phyloP scores from a whole-genome alignment of 768 basidiomycete species.

The Clitopilus passeckerianus region DNA sequence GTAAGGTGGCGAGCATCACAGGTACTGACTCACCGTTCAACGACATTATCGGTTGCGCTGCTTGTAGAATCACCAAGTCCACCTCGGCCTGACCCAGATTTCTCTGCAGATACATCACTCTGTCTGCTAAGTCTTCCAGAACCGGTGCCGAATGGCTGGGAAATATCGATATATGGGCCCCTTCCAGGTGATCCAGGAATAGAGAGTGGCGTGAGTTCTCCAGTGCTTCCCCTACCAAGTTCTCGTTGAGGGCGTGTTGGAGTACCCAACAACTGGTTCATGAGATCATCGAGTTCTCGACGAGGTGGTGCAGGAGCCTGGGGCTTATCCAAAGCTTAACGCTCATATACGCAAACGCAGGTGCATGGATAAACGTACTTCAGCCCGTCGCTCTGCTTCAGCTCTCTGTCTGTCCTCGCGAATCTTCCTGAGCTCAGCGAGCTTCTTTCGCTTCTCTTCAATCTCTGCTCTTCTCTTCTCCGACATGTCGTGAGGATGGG shows the following conservation, averaged over 20 bases:
- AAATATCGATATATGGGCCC: slow-evolving; percentile 30
- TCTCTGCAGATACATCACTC: slow-evolving; percentile 56
- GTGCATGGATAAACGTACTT: slow-evolving; percentile 22
- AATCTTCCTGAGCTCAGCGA: slow-evolving; percentile 78
- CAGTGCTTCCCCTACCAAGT: slow-evolving; percentile 37
- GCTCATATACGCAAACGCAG: not conserved
- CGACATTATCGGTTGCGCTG: slow-evolving; percentile 60
- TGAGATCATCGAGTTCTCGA: slow-evolving; percentile 66
- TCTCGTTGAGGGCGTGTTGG: slow-evolving; percentile 27
- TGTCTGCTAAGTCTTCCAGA: slow-evolving; percentile 67
- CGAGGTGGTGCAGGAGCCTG: slow-evolving; percentile 33
- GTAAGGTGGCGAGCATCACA: slow-evolving; percentile 3
- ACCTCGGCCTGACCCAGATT: slow-evolving; percentile 28
- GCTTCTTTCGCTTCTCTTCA: slow-evolving; percentile 84
- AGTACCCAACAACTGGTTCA: slow-evolving; percentile 54
- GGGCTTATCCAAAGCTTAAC: slow-evolving; percentile 18
- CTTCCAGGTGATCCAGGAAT: slow-evolving; percentile 63
- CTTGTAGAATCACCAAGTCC: slow-evolving; percentile 42
- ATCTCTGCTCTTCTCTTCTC: slow-evolving; percentile 81
- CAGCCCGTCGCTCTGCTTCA: slow-evolving; percentile 40
- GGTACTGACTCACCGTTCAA: slow-evolving; percentile 52
- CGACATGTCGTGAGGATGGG: slow-evolving; percentile 30
- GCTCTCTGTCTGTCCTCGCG: slow-evolving; percentile 64
- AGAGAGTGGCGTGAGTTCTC: slow-evolving; percentile 69
- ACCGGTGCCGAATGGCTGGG: slow-evolving; percentile 26